These are phyloP conservation scores for Bullera alba DNA, from an alignment of 768 basidiomycete genomes.

Conservation along the genomic window DNA sequence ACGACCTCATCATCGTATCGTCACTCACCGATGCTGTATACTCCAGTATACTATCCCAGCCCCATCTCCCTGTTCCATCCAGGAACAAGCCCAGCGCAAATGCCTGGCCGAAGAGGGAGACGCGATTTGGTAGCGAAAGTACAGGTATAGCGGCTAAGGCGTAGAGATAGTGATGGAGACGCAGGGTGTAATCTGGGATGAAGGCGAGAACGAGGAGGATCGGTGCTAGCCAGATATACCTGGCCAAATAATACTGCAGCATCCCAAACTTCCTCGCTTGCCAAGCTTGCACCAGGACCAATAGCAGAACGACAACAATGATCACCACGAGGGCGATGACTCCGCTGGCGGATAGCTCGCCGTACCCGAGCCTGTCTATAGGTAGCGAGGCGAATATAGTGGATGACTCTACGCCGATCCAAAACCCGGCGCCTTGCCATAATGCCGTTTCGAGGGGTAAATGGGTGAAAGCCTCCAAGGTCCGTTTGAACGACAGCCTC, in stretches of 20 bases:
- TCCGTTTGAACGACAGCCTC: slow-evolving; percentile 22
- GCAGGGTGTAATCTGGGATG: slow-evolving; percentile 25
- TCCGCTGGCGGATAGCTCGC: slow-evolving; percentile 18
- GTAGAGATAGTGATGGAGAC: slow-evolving; percentile 33
- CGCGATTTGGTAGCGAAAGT: slow-evolving; percentile 26
- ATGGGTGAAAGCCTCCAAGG: slow-evolving; percentile 18
- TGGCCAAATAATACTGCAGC: slow-evolving; percentile 5
- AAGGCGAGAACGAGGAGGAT: slow-evolving; percentile 27
- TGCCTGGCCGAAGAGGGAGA: slow-evolving; percentile 27
- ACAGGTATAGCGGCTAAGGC: slow-evolving; percentile 29
- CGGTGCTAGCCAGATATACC: slow-evolving; percentile 27
- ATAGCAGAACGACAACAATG: slow-evolving; percentile 14
- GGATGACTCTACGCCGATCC: slow-evolving; percentile 33
- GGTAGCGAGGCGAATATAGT: slow-evolving; percentile 32
- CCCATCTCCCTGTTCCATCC: slow-evolving; percentile 38
- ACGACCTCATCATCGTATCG: no score
- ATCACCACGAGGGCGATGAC: slow-evolving; percentile 20
- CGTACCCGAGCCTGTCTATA: slow-evolving; percentile 25
- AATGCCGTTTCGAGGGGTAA: slow-evolving; percentile 26
- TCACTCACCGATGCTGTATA: slow-evolving; percentile 21
- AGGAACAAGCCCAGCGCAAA: slow-evolving; percentile 33
- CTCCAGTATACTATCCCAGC: slow-evolving; percentile 33
- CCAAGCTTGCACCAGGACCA: slow-evolving; percentile 26
- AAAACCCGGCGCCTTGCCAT: slow-evolving; percentile 36
- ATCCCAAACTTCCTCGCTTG: slow-evolving; percentile 22